Base-by-base conservation (phyloP, 202 grass and related monocot species). In the Musa balbisiana region DNA sequence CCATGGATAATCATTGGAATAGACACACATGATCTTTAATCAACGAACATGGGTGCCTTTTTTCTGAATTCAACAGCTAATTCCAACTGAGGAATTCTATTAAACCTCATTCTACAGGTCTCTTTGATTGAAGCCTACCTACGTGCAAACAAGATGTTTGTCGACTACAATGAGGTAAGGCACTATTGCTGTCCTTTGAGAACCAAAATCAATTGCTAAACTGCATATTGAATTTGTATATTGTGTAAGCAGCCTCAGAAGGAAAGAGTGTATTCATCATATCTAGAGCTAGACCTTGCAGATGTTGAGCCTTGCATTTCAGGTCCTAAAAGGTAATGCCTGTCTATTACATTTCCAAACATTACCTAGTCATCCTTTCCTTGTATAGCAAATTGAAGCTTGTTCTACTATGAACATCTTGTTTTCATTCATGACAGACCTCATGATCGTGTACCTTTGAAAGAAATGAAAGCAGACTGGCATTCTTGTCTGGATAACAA, bases 401-500 rank as follows among this genome's bases (percentile, higher is more conserved):
- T 82, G 12, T 73, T 77, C 11, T 26, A 62, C 25, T 69, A 29
- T 64, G 60, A 24, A 53, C 78, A 23, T 63, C 24, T 73, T 79
- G 49, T 80, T 80, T 11, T 65, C 73, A 69, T 25, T 75, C 10
- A 71, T 80, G 26, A 51, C 56, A 97, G 93, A 81, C 94, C 94
- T 81, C 94, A 97, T 88, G 94, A 97, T 59, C 90, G 94, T 81
- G 94, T 97, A 52, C 81, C 83, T 62, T 58, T 97, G 83, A 97
- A 86, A 84, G 90, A 89, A 54, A 97, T 97, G 94, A 97, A 93
- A 87, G 80, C 86, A 80, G 90, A 97, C 82, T 97, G 94, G 94
- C 86, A 91, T 84, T 68, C 82, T 81, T 93, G 94, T 86, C 81
- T 97, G 69, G 90, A 89, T 66, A 97, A 87, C 72, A 93, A 85